Base-by-base conservation (phyloP, 2,329 filamentous ascomycete genomes). In the Curvularia verruculosa region DNA sequence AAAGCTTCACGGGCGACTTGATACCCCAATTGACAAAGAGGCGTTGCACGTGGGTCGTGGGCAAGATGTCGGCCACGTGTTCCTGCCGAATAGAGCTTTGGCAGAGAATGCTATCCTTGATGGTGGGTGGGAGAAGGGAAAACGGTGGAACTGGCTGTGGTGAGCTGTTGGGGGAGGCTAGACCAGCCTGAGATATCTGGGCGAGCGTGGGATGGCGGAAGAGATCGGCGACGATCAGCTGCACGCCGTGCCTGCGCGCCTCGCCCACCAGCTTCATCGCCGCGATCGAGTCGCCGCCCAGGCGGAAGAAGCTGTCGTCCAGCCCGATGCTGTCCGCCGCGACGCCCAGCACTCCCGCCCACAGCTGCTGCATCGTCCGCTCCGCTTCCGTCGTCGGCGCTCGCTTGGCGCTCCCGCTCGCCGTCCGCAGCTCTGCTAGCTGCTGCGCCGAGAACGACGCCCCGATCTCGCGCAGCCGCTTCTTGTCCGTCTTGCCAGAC, bases 401-500 rank as follows among this genome's bases (percentile, higher is more conserved):
- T 39, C 41, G 29, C 15, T 41, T 49, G 3, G 7, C n/a, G 1
- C 40, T 28, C n/a, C 43, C n/a, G 26, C 29, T 39, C 39, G 3
- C 8, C 23, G 37, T 54, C 2, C 34, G 43, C 39, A 58, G 2
- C 44, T 46, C 13, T 3, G 44, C 49, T 24, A 58, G 29, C 13
- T 58, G 43, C 43, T 58, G 36, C 13, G 45, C 39, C 2, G 55
- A 49, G 10, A 58, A 53, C n/a, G 39, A 59, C 2, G 5, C 21
- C 9, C 50, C 50, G 5, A 47, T 46, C 34, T 47, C 39, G 4
- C 24, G 41, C 4, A 72, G 50, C 13, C 49, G 41, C 56, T 63
- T 66, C 3, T 68, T 61, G 49, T 72, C 67, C 4, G 55, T 59
- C 53, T 84, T 84, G 1, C 79, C 76, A 7, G 81, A 82, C 2